Conservation (phyloP, 768 basidiomycete species). For the Mycena olivaceomarginata region DNA sequence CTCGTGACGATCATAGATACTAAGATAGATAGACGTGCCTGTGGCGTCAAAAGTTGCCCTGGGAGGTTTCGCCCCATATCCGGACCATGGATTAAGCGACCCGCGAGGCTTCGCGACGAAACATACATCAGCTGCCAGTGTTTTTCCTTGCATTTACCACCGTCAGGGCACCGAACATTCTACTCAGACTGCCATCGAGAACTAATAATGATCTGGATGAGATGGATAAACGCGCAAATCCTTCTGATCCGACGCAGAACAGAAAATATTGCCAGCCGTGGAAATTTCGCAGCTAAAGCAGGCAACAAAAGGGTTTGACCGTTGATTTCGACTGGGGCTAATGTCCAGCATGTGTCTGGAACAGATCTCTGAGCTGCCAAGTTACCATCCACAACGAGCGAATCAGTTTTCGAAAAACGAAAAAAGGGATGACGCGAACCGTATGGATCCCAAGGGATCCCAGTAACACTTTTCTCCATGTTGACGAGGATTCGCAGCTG, state of each 20-base stretch:
- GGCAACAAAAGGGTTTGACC: not conserved
- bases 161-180: constrained; percentile 18
- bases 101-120: not conserved
- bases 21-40: constrained; percentile 10
- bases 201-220: not conserved
- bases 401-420: not conserved
- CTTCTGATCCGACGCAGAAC: not conserved
- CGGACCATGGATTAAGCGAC: not conserved
- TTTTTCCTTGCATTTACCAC: not conserved
- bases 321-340: not conserved
- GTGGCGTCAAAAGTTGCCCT: constrained; percentile 24
- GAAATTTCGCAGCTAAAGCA: not conserved
- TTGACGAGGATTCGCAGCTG: not conserved
- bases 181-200: not conserved
- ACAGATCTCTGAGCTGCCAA: not conserved
- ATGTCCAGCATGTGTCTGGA: not conserved
- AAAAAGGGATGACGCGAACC: not conserved
- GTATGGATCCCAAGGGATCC: not conserved
- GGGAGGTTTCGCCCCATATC: constrained; percentile 1
- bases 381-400: not conserved
- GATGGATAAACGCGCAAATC: not conserved
- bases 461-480: not conserved
- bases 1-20: constrained; percentile 15
- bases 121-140: constrained; percentile 17
- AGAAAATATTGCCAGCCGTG: not conserved